These are phyloP conservation scores for Spizellomyces punctatus DNA, from an alignment of 192 early-diverging fungal genomes.

Conservation along the genomic window DNA sequence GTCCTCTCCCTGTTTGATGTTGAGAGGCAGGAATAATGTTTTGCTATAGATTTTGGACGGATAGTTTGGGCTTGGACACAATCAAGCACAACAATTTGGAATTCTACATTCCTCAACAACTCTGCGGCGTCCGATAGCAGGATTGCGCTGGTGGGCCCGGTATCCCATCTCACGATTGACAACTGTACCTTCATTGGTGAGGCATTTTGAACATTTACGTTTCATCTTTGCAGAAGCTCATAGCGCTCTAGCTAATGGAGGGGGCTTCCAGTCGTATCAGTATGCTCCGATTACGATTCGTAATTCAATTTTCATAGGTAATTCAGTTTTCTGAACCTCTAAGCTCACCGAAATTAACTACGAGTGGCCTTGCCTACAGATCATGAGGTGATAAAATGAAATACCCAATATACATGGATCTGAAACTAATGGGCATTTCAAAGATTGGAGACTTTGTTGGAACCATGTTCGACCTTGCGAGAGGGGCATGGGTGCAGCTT, in stretches of 20 bases:
- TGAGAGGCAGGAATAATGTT: not conserved
- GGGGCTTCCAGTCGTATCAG: not conserved
- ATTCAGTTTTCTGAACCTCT: not conserved
- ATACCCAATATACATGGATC: no score
- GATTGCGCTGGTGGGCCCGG: not conserved
- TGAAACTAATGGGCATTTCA: no score
- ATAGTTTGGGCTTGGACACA: not conserved
- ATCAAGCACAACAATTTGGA: not conserved
- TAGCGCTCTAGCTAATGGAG: not conserved
- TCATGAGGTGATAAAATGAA: no score
- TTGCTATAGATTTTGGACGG: not conserved
- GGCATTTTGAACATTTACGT: not conserved
- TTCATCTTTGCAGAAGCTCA: not conserved
- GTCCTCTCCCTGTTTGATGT: not conserved
- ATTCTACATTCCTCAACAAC: conserved; percentile 1
- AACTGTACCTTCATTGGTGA: conserved; percentile 20
- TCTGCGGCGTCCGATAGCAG: not conserved
- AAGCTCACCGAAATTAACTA: not conserved
- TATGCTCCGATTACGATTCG: not conserved
- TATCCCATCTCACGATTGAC: conserved; percentile 5
- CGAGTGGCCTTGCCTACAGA: not conserved
- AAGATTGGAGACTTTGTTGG: no score
- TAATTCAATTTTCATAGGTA: not conserved
- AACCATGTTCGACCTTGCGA: no score
- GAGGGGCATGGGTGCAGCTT: no score